Evolutionary conservation across 148 eudicot genomes (phyloP).

Genomic region (Arbutus unedo): DNA sequence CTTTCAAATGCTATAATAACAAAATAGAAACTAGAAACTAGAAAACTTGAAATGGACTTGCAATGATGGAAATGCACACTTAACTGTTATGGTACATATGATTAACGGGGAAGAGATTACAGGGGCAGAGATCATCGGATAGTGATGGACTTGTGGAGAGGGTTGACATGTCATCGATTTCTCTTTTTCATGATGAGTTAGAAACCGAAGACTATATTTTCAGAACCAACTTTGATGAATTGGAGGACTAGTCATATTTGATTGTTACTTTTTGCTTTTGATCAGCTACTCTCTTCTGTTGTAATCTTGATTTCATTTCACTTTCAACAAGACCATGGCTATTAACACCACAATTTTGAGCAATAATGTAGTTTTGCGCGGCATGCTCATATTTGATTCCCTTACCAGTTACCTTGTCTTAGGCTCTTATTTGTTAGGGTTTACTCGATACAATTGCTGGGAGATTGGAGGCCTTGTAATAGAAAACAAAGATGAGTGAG

Average conservation of each 20-base stretch:
- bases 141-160: slow-evolving; percentile 25
- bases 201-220: slow-evolving; percentile 82
- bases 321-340: not conserved
- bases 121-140: slow-evolving; percentile 60
- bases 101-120: slow-evolving; percentile 14
- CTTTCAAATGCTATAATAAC: not conserved
- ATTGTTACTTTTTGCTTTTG: not conserved
- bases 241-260: slow-evolving; percentile 21
- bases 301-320: not conserved
- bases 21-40: not conserved
- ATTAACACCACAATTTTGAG: not conserved
- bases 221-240: slow-evolving; percentile 58
- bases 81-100: not conserved
- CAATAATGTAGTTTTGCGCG: not conserved
- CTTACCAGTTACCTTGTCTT: not conserved
- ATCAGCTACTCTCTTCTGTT: not conserved
- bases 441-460: not conserved
- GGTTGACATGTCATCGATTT: slow-evolving; percentile 33
- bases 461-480: not conserved
- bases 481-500: not conserved
- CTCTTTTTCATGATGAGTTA: slow-evolving; percentile 70
- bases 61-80: not conserved
- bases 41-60: not conserved
- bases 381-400: not conserved
- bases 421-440: not conserved